These are phyloP conservation scores for Sphagnum tenellum DNA, from an alignment of 225 moss, liverwort and hornwort genomes.

Conservation along the genomic window DNA sequence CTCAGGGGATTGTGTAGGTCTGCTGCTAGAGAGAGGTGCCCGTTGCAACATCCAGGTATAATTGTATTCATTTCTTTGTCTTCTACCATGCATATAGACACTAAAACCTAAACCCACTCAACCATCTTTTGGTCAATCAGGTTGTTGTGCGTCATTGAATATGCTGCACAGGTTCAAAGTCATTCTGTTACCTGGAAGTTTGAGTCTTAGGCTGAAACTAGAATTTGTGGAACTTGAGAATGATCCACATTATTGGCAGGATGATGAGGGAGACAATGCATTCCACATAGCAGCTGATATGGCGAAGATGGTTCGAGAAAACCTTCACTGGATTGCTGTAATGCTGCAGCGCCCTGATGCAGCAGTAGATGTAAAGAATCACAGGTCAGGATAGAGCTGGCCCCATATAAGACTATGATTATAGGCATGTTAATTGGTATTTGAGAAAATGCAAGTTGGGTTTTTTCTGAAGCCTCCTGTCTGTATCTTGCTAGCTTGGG, in stretches of 20 bases:
- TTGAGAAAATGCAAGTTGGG: too few species aligned
- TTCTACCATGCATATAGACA: too few species aligned
- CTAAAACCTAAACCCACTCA: too few species aligned
- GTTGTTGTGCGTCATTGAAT: too few species aligned
- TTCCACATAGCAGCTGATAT: constrained; percentile 40
- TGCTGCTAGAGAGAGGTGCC: constrained; percentile 29
- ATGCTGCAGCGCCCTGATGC: constrained; percentile 33
- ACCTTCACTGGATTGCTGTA: constrained; percentile 35
- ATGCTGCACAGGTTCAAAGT: too few species aligned
- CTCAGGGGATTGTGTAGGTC: constrained; percentile 36
- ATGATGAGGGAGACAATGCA: constrained; percentile 44
- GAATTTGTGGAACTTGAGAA: not conserved
- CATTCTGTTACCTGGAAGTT: too few species aligned
- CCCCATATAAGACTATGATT: not conserved
- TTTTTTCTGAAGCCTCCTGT: too few species aligned
- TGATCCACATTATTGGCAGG: constrained; percentile 9
- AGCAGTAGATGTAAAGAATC: constrained; percentile 35
- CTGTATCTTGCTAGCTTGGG: too few species aligned
- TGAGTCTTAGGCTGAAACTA: not conserved
- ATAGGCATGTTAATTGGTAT: not conserved
- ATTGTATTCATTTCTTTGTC: not conserved
- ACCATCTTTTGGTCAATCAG: too few species aligned
- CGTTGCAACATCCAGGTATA: constrained; percentile 42
- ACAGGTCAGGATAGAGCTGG: constrained; percentile 13
- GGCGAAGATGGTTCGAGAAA: constrained; percentile 41